phyloP scores from a whole-genome alignment of 768 basidiomycete species.

The Suillus subluteus region DNA sequence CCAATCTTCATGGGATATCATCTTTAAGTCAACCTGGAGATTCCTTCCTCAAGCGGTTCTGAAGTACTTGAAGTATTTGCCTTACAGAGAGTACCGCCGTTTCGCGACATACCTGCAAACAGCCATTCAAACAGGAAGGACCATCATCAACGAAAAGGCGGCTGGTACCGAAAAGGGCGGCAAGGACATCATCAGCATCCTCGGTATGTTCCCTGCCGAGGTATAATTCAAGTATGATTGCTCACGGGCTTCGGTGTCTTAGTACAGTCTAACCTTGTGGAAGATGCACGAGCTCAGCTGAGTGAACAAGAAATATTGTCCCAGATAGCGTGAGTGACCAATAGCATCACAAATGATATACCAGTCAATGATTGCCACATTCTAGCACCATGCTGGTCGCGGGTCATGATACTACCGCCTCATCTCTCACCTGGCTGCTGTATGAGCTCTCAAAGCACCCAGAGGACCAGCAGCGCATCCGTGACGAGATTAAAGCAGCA shows the following conservation, averaged over 20 bases:
- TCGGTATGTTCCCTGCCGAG: slow-evolving; percentile 22
- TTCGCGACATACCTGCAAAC: slow-evolving; percentile 29
- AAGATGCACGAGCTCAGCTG: slow-evolving; percentile 31
- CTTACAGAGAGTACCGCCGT: slow-evolving; percentile 31
- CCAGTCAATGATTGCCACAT: slow-evolving; percentile 30
- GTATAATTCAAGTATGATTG: background rate
- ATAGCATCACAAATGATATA: slow-evolving; percentile 17
- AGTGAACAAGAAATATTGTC: slow-evolving; percentile 36
- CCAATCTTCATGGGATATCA: slow-evolving; percentile 23
- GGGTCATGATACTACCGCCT: slow-evolving; percentile 25
- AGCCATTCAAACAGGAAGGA: slow-evolving; percentile 26
- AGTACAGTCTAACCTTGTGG: slow-evolving; percentile 36
- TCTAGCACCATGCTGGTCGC: slow-evolving; percentile 21
- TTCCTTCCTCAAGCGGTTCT: slow-evolving; percentile 31
- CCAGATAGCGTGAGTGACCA: slow-evolving; percentile 32
- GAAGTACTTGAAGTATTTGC: slow-evolving; percentile 30
- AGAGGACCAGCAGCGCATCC: slow-evolving; percentile 19
- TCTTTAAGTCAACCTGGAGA: slow-evolving; percentile 33
- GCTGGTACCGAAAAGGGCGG: slow-evolving; percentile 25
- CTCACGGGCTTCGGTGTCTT: background rate
- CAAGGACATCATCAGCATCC: slow-evolving; percentile 39
- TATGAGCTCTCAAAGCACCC: slow-evolving; percentile 22
- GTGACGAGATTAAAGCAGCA: slow-evolving; percentile 22
- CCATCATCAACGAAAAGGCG: slow-evolving; percentile 26
- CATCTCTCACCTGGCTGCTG: slow-evolving; percentile 16